Base-by-base conservation (phyloP, 352 stramenopile species). In the Thraustotheca clavata region DNA sequence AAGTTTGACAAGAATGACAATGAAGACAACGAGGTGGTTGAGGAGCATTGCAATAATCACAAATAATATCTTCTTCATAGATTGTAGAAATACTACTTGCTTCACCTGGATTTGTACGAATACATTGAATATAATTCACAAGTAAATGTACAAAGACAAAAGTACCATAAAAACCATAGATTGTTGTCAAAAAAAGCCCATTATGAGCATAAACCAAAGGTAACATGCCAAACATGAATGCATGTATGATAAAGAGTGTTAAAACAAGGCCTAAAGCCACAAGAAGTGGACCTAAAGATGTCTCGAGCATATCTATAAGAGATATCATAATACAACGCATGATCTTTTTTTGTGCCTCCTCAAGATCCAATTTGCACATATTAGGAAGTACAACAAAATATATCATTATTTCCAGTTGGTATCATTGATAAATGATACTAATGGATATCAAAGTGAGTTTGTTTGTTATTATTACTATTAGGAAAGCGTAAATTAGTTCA, bases 1-100 rank as follows among this genome's bases (percentile, higher is more conserved):
- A 70, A 16, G 33, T 14, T n/a, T 54, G 22, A 43, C 65, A 70
- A 26, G 59, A n/a, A 34, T 66, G 52, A 46, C 65, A 70, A 24
- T 70, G 65, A 20, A 57, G 46, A 20, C 36, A 40, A 18, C 59
- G 54, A 22, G 59, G 54, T 4, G 65, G 65, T 31, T 70, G 34
- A 9, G 33, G 22, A 4, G 39, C 57, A 46, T 65, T 27, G 39
- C 57, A 65, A 26, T 55, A 36, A n/a, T 24, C 22, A 35, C 57
- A 65, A 31, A 32, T 9, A 9, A 7, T 35, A 38, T 7, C 14
- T 16, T 65, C 57, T 12, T 24, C 38, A 16, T 65, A 24, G 26
- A 43, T 54, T 46, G 57, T 60, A 7, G 33, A n/a, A 34, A 43
- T 60, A 26, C n/a, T n/a, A 22, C 50, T 43, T 22, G 9, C 20